Conservation (phyloP, 257 asterid genomes). For the Sherardia arvensis region DNA sequence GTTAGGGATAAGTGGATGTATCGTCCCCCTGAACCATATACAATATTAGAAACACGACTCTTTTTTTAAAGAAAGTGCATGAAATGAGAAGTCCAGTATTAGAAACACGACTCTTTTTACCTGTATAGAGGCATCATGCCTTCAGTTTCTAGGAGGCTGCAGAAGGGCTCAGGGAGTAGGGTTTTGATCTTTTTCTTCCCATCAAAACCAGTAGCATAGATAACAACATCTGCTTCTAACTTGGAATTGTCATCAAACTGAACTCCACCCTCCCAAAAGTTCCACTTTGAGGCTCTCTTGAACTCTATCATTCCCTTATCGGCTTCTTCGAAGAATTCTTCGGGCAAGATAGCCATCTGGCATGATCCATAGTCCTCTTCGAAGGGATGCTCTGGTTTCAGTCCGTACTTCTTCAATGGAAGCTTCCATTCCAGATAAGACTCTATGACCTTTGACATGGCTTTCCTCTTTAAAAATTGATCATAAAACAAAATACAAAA, state of each 20-base stretch:
- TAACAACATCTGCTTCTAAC: conserved; percentile 75
- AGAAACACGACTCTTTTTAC: conserved; percentile 15
- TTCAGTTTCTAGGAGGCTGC: conserved; percentile 49
- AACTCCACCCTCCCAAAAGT: conserved; percentile 69
- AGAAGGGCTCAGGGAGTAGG: conserved; percentile 69
- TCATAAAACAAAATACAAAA: too few relatives aligned
- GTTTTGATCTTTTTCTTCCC: conserved; percentile 55
- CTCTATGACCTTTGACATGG: conserved; percentile 56
- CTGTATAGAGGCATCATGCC: conserved; percentile 91
- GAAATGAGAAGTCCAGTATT: not conserved
- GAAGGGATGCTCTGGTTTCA: conserved; percentile 84
- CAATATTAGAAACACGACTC: not conserved
- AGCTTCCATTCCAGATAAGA: conserved; percentile 78
- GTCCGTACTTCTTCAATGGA: conserved; percentile 67
- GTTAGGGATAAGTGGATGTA: conserved; percentile 78
- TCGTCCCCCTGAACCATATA: conserved; percentile 51
- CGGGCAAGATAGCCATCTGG: conserved; percentile 93
- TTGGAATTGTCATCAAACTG: conserved; percentile 55
- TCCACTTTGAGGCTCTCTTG: conserved; percentile 61
- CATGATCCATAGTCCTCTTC: conserved; percentile 92
- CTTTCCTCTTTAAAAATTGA: conserved; percentile 32
- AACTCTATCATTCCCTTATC: conserved; percentile 63
- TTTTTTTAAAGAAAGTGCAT: not conserved
- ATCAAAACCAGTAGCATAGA: conserved; percentile 80
- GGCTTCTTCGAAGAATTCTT: conserved; percentile 63